phyloP scores from a whole-genome alignment of 176 grass and related monocot species.

The Themeda triandra region DNA sequence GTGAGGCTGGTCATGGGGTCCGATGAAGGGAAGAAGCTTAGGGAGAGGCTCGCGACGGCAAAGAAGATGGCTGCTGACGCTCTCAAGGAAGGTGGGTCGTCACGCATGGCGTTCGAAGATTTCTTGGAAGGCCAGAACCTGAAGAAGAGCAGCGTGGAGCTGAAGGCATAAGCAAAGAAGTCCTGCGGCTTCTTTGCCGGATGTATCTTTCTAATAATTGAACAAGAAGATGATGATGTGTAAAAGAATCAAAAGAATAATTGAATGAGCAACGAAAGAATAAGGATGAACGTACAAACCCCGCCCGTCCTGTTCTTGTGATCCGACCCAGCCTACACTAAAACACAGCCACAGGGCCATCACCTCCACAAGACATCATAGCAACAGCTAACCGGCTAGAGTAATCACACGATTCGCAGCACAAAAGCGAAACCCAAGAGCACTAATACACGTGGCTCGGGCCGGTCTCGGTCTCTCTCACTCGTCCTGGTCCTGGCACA shows the following conservation, averaged over 20 bases:
- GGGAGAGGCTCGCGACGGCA: background rate
- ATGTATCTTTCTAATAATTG: background rate
- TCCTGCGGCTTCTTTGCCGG: background rate
- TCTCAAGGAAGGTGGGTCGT: background rate
- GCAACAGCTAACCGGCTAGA: constrained; percentile 1
- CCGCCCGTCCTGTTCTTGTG: constrained; percentile 39
- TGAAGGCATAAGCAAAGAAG: background rate
- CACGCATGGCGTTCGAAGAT: background rate
- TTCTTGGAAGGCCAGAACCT: background rate
- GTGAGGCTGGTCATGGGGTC: constrained; percentile 38
- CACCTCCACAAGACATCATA: constrained; percentile 35
- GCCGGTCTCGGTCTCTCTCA: background rate
- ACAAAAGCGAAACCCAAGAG: constrained; percentile 23
- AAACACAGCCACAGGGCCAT: constrained; percentile 42
- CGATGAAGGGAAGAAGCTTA: constrained; percentile 1
- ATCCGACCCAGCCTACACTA: constrained; percentile 52
- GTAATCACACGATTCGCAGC: constrained; percentile 20
- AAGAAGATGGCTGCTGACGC: background rate
- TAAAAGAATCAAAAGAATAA: constrained; percentile 40
- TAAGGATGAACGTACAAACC: constrained; percentile 16
- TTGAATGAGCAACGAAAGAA: constrained; percentile 13
- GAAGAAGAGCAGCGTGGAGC: background rate
- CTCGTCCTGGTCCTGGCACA: constrained; percentile 68
- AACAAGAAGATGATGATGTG: background rate
- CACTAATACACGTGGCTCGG: background rate